Evolutionary conservation across 768 basidiomycete species (phyloP).

Genomic region (Hydnomerulius pinastri): DNA sequence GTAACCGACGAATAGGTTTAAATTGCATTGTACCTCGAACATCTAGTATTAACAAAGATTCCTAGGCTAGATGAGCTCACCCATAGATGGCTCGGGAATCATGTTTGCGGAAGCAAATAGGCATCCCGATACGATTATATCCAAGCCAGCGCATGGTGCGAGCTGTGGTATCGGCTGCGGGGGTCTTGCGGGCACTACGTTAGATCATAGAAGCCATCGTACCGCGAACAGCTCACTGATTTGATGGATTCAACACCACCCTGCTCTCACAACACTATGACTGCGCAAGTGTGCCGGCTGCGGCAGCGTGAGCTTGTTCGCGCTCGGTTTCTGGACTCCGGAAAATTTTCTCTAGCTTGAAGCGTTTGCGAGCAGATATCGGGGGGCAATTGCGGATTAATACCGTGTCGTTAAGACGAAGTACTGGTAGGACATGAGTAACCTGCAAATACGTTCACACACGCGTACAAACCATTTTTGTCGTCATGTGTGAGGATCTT

Average conservation of each 20-base stretch:
- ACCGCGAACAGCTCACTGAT: not conserved
- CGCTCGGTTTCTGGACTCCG: constrained; percentile 69
- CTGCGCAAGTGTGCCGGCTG: not conserved
- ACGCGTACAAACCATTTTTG: constrained; percentile 54
- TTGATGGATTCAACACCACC: not conserved
- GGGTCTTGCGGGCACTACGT: too few species aligned
- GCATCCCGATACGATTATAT: not conserved
- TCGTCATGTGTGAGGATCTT: constrained; percentile 81
- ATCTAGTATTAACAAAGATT: constrained; percentile 11
- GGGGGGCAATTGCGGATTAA: constrained; percentile 82
- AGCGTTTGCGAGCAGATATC: constrained; percentile 76
- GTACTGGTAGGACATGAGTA: constrained; percentile 40
- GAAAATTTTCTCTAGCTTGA: constrained; percentile 66
- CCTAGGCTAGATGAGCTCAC: constrained; percentile 14
- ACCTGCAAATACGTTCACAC: not conserved
- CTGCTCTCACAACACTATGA: not conserved
- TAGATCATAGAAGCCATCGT: too few species aligned
- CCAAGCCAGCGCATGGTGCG: too few species aligned
- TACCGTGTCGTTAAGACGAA: constrained; percentile 70
- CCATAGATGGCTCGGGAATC: constrained; percentile 3
- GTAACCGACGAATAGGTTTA: not conserved
- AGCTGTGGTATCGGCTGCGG: too few species aligned
- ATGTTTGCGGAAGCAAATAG: not conserved
- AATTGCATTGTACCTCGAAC: constrained; percentile 5
- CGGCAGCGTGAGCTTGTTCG: constrained; percentile 34